A percentile compares a stretch with the other conserved stretches of the same genome.
phyloP scores from a whole-genome alignment of 495 filamentous ascomycete genomes.

The Penicillium pancosmium region DNA sequence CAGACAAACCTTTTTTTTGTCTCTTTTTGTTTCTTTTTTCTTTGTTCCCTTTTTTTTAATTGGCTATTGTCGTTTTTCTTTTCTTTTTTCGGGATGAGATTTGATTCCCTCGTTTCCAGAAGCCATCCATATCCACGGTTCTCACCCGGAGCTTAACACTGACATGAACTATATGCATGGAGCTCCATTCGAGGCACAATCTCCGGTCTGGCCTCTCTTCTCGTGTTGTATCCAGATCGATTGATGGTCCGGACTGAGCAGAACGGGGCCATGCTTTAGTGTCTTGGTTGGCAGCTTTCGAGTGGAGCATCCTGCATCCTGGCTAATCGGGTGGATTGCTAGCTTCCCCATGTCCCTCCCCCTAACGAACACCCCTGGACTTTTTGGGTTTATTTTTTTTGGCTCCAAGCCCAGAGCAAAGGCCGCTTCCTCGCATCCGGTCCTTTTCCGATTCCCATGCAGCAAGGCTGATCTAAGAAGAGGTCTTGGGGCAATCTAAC shows the following conservation, averaged over 20 bases:
- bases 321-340: constrained; percentile 42
- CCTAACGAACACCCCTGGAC: constrained; percentile 46
- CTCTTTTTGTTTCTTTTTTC: background rate
- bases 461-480: constrained; percentile 32
- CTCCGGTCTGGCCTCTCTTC: background rate
- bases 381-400: constrained; percentile 13
- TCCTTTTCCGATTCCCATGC: constrained; percentile 16
- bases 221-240: background rate
- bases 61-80: constrained; percentile 2
- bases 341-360: constrained; percentile 36
- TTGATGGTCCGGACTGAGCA: background rate
- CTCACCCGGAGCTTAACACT: background rate
- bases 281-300: constrained; percentile 39
- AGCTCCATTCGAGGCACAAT: background rate
- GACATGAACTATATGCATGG: background rate
- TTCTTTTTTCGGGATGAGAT: constrained; percentile 8
- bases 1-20: background rate
- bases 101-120: constrained; percentile 11
- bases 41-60: background rate
- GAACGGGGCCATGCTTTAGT: constrained; percentile 9
- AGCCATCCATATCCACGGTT: background rate
- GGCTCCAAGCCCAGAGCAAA: constrained; percentile 16
- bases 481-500: constrained; percentile 15
- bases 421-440: constrained; percentile 29
- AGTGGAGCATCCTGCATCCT: constrained; percentile 35